Base-by-base conservation (phyloP, 495 filamentous ascomycete genomes). In the Penicillium daleae region DNA sequence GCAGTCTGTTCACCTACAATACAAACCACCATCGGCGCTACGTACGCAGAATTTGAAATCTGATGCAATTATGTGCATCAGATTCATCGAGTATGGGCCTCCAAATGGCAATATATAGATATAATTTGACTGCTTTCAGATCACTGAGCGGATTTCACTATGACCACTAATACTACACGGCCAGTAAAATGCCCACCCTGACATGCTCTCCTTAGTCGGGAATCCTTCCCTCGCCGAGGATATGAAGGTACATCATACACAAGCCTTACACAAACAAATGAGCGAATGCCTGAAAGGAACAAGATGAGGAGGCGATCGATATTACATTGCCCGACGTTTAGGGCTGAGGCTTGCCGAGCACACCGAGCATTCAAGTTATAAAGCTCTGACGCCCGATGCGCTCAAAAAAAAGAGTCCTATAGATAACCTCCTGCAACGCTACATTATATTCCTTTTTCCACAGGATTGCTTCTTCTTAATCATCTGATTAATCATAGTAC, bases 371-470 rank as follows among this genome's bases (percentile, higher is more conserved):
- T 39, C 12, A 13, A 21, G 7, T n/a, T 53, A 53, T 44, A 22
- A 51, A 40, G 32, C 22, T 54, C 51, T 53, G 58, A 60, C 58
- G 58, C 58, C 58, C 49, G 46, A 60, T 32, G 58, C 58, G 58
- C 51, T n/a, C 35, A 21, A 32, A 52, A 62, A 62, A 56, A 9
- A 32, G 4, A 21, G 46, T 31, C 32, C 40, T 15, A 21, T 35
- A 6, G 51, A 54, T 22, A 22, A 35, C n/a, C 12, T 12, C 19
- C 33, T 54, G 31, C 51, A 22, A 35, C 46, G 24, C 42, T 46
- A 46, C 42, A 46, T 26, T 52, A 31, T 29, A 13, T 21, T 31
- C 24, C 24, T 27, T 29, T 52, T 29, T 42, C 12, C 10, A 39
- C 10, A 17, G 13, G 8, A 50, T 60, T 54, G n/a, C 51, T 54